Percentiles rank a stretch among this genome's conserved stretches.
Conservation (phyloP, 2,329 filamentous ascomycete species). For the Colletotrichum tanaceti region DNA sequence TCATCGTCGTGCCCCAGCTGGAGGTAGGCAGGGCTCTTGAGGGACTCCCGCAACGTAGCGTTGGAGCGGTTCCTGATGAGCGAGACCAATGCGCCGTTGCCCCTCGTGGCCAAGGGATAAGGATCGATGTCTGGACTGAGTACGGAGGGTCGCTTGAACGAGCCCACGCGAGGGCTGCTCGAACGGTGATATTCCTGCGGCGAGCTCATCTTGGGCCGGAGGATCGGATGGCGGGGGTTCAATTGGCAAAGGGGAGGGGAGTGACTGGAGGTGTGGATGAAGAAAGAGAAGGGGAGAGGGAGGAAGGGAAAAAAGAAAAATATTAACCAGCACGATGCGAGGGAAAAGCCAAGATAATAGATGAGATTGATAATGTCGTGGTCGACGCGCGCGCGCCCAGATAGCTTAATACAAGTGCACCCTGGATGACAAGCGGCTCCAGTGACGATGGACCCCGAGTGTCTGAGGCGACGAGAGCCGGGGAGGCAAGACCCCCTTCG, state of each 20-base stretch:
- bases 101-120: constrained; percentile 63
- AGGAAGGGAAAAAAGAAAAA: constrained; percentile 15
- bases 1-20: constrained; percentile 43
- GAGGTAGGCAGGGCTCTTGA: constrained; percentile 41
- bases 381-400: background rate
- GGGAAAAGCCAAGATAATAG: constrained; percentile 37
- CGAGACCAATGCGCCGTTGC: constrained; percentile 49
- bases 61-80: constrained; percentile 61
- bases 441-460: constrained; percentile 30
- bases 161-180: constrained; percentile 36
- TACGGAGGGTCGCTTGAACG: constrained; percentile 45
- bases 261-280: background rate
- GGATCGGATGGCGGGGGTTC: constrained; percentile 7
- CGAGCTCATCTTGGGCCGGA: constrained; percentile 33
- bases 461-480: constrained; percentile 24
- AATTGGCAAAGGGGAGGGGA: background rate
- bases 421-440: background rate
- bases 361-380: constrained; percentile 38
- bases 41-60: constrained; percentile 37
- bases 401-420: constrained; percentile 11
- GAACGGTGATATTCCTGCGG: constrained; percentile 32
- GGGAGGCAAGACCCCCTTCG: constrained; percentile 5
- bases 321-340: constrained; percentile 22
- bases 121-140: constrained; percentile 57
- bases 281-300: constrained; percentile 13